A percentile compares a stretch with the other conserved stretches of the same genome.
Evolutionary conservation across 2,329 filamentous ascomycete genomes (phyloP).

Genomic region (Teratosphaeria pseudoeucalypti): DNA sequence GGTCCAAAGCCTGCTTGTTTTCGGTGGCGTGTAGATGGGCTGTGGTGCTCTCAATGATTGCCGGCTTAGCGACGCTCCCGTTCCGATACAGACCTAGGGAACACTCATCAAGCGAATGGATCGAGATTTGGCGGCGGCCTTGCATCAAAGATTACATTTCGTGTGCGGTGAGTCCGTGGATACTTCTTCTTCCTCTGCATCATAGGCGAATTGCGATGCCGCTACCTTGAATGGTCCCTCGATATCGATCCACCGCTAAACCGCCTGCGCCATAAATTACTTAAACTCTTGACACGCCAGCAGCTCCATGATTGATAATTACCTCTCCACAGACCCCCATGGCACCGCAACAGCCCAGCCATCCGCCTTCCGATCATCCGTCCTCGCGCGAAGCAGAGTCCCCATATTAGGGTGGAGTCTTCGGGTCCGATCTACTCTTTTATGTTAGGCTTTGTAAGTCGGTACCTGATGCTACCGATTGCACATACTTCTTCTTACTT

Average conservation of each 20-base stretch:
- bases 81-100: too few species aligned
- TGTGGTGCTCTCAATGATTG: neutral
- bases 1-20: conserved; percentile 46
- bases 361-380: neutral
- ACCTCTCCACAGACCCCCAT: neutral
- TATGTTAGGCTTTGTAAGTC: neutral
- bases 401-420: neutral
- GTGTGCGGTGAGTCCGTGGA: too few species aligned
- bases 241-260: neutral
- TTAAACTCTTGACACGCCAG: neutral
- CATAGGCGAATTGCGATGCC: too few species aligned
- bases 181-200: too few species aligned
- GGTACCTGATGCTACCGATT: neutral
- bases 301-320: neutral
- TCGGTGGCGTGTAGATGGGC: conserved; percentile 25
- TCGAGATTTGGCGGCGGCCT: too few species aligned
- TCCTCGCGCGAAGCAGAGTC: neutral
- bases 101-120: too few species aligned
- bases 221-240: neutral
- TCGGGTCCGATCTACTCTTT: neutral
- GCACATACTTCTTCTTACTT: neutral
- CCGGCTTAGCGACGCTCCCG: neutral
- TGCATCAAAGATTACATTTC: too few species aligned
- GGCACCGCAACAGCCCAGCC: neutral
- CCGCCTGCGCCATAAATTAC: neutral